A percentile compares a stretch with the other conserved stretches of the same genome.
Evolutionary conservation across 371 early-diverging fungal species (phyloP).

Genomic region (Polyrhizophydium stewartii): DNA sequence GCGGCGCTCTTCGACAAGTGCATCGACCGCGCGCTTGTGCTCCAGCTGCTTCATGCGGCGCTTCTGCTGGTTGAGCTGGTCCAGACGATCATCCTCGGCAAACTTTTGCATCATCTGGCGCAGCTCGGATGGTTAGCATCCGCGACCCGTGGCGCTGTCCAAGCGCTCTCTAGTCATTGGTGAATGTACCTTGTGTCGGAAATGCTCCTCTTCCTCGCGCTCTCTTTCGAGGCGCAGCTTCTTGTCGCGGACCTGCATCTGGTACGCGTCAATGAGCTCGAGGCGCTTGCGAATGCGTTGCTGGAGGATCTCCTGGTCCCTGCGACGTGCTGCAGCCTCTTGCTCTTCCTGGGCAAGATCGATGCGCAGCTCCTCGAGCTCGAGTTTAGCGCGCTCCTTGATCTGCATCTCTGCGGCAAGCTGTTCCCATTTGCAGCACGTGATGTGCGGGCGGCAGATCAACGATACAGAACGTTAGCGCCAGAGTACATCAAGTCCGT

Average conservation of each 20-base stretch:
- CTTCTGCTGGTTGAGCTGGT: slow-evolving; percentile 41
- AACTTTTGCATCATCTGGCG: slow-evolving; percentile 44
- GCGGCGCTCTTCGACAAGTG: slow-evolving; percentile 40
- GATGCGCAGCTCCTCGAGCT: slow-evolving; percentile 46
- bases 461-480: neutral
- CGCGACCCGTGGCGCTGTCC: neutral
- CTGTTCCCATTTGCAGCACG: slow-evolving; percentile 8
- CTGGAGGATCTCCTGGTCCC: slow-evolving; percentile 33
- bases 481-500: no score
- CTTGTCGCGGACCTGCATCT: slow-evolving; percentile 42
- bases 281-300: slow-evolving; percentile 40
- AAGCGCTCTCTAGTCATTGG: neutral
- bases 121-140: neutral
- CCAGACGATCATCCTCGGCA: slow-evolving; percentile 45
- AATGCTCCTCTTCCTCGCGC: slow-evolving; percentile 36
- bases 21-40: slow-evolving; percentile 47
- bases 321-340: slow-evolving; percentile 28
- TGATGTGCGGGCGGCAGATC: neutral
- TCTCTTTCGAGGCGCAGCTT: slow-evolving; percentile 26
- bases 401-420: slow-evolving; percentile 44
- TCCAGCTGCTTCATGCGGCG: slow-evolving; percentile 51
- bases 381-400: slow-evolving; percentile 31
- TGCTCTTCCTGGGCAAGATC: slow-evolving; percentile 46
- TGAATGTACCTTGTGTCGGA: slow-evolving; percentile 31
- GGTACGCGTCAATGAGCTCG: slow-evolving; percentile 46